Base-by-base conservation (phyloP, 768 basidiomycete genomes). In the Suillus occidentalis region DNA sequence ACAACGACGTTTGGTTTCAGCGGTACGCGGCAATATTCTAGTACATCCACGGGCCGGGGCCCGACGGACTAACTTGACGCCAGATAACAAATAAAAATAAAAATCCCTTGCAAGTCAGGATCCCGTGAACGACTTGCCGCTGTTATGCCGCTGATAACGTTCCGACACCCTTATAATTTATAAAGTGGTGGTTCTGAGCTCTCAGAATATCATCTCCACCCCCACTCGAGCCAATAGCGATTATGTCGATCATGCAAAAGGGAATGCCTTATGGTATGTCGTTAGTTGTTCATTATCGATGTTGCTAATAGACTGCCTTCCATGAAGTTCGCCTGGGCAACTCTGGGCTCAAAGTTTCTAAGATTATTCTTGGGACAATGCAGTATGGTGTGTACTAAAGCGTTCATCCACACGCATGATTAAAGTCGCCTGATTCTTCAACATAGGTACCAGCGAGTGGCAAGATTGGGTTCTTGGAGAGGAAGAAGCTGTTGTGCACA, bases 241-340 rank as follows among this genome's bases (percentile, higher is more conserved):
- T 25, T 36, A 63, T 63, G 62, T 63, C 62, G 34, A 28, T 18
- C 10, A n/a, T n/a, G 4, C 62, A 60, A 37, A 63, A 63, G 37
- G 22, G 36, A 60, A 63, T 63, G 62, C 9, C 62, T 61, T 63
- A 63, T 4, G 62, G 62, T 63, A 28, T 16, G 62, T 40, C 10
- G 20, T 20, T 14, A 10, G 12, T 9, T 58, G 5, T 9, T 14
- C 37, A 6, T 20, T 25, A 42, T 20, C 18, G 18, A 53, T 20
- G 12, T 6, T 16, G 20, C 42, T 40, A 25, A 39, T 59, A 31
- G 40, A 34, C 25, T 25, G 25, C 18, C 3, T 39, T 34, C 65
- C 25, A 62, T 53, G n/a, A 64, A 79, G 78, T 79, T 18, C 78
- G 79, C 39, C 72, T 79, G 8, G 83, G 89, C 76, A 69, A 76